Evolutionary conservation across 345 rosid species (phyloP).

Genomic region (Cardamine resedifolia): DNA sequence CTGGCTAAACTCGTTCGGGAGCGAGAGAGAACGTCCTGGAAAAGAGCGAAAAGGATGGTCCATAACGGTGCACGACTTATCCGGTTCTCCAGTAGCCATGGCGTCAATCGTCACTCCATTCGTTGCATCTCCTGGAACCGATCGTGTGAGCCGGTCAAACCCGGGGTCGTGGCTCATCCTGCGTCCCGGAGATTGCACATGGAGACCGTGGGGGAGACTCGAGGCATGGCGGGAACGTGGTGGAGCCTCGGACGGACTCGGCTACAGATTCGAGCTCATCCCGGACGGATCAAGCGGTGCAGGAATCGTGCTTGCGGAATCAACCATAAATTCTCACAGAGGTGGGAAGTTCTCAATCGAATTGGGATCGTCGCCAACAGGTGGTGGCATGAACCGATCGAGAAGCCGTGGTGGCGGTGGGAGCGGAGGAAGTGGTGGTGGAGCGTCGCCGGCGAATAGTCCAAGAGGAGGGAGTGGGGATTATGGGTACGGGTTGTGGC

Average conservation of each 20-base stretch:
- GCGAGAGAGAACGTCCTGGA: slow-evolving; percentile 70
- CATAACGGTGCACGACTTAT: slow-evolving; percentile 79
- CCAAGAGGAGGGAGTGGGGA: slow-evolving; percentile 82
- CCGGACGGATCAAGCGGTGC: slow-evolving; percentile 63
- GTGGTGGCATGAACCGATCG: slow-evolving; percentile 4
- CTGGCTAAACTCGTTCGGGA: slow-evolving; percentile 84
- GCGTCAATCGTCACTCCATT: slow-evolving; percentile 87
- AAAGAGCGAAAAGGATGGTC: slow-evolving; percentile 96
- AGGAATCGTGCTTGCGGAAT: slow-evolving; percentile 71
- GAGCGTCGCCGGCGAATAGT: slow-evolving; percentile 68
- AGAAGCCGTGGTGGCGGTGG: slow-evolving; percentile 52
- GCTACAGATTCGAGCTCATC: slow-evolving; percentile 72
- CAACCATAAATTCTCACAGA: slow-evolving; percentile 55
- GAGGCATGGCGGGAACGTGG: slow-evolving; percentile 97
- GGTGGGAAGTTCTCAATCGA: slow-evolving; percentile 85
- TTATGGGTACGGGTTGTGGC: slow-evolving; percentile 69
- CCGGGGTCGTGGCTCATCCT: slow-evolving; percentile 90
- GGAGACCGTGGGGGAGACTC: slow-evolving; percentile 94
- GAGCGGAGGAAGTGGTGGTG: slow-evolving; percentile 52
- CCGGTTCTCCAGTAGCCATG: slow-evolving; percentile 86
- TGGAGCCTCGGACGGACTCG: slow-evolving; percentile 65
- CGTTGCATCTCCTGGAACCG: slow-evolving; percentile 83
- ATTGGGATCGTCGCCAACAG: slow-evolving; percentile 36
- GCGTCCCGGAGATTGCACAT: slow-evolving; percentile 74
- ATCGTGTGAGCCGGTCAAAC: slow-evolving; percentile 86